Base-by-base conservation (phyloP, 2,329 filamentous ascomycete species). In the Phaeosphaeria sp. region DNA sequence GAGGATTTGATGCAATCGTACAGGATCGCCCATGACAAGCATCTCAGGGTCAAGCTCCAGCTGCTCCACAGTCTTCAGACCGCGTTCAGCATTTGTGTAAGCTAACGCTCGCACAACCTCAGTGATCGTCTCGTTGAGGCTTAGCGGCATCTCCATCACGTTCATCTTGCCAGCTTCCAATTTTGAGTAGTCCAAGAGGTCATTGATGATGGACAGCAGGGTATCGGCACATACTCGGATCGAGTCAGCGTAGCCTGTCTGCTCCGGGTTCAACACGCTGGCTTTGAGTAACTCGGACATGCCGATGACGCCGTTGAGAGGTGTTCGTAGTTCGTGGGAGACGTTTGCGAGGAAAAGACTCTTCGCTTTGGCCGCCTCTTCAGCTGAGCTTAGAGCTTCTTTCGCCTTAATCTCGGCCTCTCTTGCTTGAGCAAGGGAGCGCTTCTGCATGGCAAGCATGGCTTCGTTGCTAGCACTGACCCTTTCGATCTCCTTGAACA, bases 301-400 rank as follows among this genome's bases (percentile, higher is more conserved):
- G 33, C 83, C 83, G 49, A 84, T 84, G 17, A 84, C 82, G 49
- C 83, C 83, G 53, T 84, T 85, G 13, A 85, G 71, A 1, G 83
- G 83, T 3, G 83, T 85, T 5, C 83, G 75, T 56, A 94, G 79
- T 77, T 94, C 83, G 60, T 79, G 77, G 3, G 80, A 82, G 2
- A 84, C 82, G 51, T 85, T 85, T 4, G 83, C 83, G 3, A 85
- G 69, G 73, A 94, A 94, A 56, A 93, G 91, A 2, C 88, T 90
- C 74, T 94, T 94, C 40, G 91, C 91, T 76, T 91, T 92, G 21
- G 91, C 90, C 11, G 91, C 91, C 74, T 94, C 91, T 72, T 94
- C 91, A 17, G 30, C 92, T 92, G 40, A 93, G 83, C 76, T 91
- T 89, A 73, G 93, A 1, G 91, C 91, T 51, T 86, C 80, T 74